Percentiles rank a stretch among this genome's conserved stretches.
Conservation (phyloP, 352 stramenopile species). For the Globisporangium irregulare region DNA sequence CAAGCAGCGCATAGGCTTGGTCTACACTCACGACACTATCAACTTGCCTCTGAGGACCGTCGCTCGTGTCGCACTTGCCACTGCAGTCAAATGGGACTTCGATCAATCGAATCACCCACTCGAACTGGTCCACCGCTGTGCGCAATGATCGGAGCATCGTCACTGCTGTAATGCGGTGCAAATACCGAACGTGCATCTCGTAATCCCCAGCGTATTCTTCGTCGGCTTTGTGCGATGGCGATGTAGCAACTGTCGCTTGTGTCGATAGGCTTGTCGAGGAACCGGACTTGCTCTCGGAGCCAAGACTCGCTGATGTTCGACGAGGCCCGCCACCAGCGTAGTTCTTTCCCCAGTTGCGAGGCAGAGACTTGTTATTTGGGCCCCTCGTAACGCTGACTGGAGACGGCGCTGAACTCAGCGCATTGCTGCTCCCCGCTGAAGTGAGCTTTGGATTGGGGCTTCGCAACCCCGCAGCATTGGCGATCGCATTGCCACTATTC, state of each 20-base stretch:
- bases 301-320: conserved; percentile 23
- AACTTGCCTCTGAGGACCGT: background rate
- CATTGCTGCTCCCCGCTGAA: background rate
- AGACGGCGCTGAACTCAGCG: background rate
- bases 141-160: conserved; percentile 39
- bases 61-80: conserved; percentile 4
- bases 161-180: conserved; percentile 39
- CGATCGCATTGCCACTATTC: conserved; percentile 11
- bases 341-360: conserved; percentile 68
- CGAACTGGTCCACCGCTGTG: conserved; percentile 53
- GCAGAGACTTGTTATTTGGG: conserved; percentile 39
- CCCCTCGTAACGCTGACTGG: conserved; percentile 5
- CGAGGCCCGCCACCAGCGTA: conserved; percentile 31
- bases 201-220: conserved; percentile 15
- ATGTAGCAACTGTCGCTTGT: background rate
- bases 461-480: conserved; percentile 14
- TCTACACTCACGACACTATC: conserved; percentile 20
- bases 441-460: conserved; percentile 26
- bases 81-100: conserved; percentile 30
- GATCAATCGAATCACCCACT: conserved; percentile 44
- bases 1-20: conserved; percentile 51
- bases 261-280: background rate
- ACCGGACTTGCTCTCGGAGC: conserved; percentile 21
- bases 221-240: conserved; percentile 2
- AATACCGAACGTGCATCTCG: conserved; percentile 28